These are phyloP conservation scores for Coffea canephora DNA, from an alignment of 257 asterid genomes.

Conservation along the genomic window DNA sequence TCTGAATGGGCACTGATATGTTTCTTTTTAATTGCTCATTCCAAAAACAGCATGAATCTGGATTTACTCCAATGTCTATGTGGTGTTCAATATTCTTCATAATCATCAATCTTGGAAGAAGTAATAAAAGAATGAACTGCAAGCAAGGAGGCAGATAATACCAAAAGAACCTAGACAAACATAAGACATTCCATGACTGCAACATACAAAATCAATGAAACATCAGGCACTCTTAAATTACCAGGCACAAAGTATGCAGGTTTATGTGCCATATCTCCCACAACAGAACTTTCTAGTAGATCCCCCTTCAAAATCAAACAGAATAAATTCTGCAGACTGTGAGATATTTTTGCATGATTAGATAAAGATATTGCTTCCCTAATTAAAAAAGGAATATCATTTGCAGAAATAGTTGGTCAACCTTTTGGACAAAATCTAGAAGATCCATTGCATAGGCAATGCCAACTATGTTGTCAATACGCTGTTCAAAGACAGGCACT, in stretches of 20 bases:
- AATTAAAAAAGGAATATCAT: slow-evolving; percentile 12
- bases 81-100: neutral
- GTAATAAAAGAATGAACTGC: neutral
- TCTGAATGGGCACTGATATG: neutral
- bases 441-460: slow-evolving; percentile 99
- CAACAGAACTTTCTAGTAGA: slow-evolving; percentile 75
- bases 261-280: slow-evolving; percentile 92
- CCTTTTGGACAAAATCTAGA: slow-evolving; percentile 91
- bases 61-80: neutral
- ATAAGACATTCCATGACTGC: neutral
- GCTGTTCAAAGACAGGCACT: slow-evolving; percentile 98
- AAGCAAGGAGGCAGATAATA: neutral
- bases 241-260: slow-evolving; percentile 99
- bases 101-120: neutral
- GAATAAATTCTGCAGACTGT: slow-evolving; percentile 50
- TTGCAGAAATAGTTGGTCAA: slow-evolving; percentile 28
- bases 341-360: slow-evolving; percentile 40
- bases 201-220: slow-evolving; percentile 1
- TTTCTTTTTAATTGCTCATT: neutral
- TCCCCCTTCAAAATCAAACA: slow-evolving; percentile 94
- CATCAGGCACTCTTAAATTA: slow-evolving; percentile 28
- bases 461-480: slow-evolving; percentile 95
- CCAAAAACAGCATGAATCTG: neutral
- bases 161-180: slow-evolving; percentile 5
- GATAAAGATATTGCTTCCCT: slow-evolving; percentile 27